A percentile compares a stretch with the other conserved stretches of the same genome.
Conservation (phyloP, 345 rosid genomes). For the Eucalyptus brandiana region DNA sequence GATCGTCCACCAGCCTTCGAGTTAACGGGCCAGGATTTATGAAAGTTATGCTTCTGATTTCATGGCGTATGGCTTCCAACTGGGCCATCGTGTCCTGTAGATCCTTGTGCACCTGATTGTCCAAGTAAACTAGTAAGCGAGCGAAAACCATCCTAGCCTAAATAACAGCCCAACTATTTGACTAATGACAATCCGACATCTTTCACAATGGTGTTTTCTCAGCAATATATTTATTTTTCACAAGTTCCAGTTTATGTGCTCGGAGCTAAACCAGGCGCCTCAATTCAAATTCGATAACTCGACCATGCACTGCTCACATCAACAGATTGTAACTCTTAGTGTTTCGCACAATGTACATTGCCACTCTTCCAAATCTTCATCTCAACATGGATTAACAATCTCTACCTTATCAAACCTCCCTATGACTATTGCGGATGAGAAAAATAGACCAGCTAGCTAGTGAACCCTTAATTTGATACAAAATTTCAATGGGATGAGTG, state of each 20-base stretch:
- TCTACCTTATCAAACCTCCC: neutral
- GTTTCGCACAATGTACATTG: neutral
- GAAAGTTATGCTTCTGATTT: constrained; percentile 56
- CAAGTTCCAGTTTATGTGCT: neutral
- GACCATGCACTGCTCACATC: neutral
- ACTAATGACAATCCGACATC: neutral
- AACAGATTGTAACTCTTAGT: neutral
- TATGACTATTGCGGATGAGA: neutral
- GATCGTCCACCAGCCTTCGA: constrained; percentile 39
- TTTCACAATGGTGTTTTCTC: neutral
- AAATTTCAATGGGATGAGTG: neutral
- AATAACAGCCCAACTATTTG: neutral
- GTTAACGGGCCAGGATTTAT: constrained; percentile 69
- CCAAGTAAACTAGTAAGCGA: neutral
- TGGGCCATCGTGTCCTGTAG: constrained; percentile 83
- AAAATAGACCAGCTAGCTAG: neutral
- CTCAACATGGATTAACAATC: neutral
- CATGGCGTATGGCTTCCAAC: constrained; percentile 79
- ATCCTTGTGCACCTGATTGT: constrained; percentile 70
- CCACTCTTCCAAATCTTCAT: neutral
- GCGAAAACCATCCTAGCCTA: neutral
- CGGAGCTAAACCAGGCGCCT: neutral
- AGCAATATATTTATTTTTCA: neutral
- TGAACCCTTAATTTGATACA: neutral
- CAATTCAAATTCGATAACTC: neutral